Conservation (phyloP, 2,329 filamentous ascomycete genomes). For the Neonectria hederae region DNA sequence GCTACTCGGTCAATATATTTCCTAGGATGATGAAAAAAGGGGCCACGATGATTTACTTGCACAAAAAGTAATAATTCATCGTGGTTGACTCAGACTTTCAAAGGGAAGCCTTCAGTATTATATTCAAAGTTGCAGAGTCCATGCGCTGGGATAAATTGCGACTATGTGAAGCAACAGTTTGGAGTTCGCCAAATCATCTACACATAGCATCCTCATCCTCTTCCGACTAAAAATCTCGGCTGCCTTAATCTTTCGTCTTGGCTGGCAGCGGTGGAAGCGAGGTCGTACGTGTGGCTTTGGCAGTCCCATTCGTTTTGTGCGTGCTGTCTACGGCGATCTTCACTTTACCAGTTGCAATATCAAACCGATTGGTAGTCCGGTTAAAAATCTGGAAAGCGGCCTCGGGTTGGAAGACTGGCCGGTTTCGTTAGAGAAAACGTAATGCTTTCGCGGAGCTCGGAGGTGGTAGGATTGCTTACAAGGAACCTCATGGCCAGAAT, state of each 20-base stretch:
- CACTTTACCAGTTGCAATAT: constrained; percentile 19
- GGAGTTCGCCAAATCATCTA: no score
- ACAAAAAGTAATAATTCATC: no score
- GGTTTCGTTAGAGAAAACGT: background rate
- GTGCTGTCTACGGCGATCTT: constrained; percentile 4
- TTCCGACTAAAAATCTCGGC: no score
- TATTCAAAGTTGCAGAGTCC: no score
- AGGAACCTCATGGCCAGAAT: constrained; percentile 25
- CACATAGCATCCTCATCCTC: no score
- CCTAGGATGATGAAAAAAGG: no score
- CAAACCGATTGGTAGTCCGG: constrained; percentile 14
- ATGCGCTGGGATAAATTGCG: no score
- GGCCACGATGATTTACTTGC: no score
- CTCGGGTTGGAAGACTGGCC: constrained; percentile 16
- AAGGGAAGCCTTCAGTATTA: no score
- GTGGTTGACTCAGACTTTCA: no score
- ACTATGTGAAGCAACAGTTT: no score
- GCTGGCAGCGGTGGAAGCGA: constrained; percentile 9
- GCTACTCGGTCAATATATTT: no score
- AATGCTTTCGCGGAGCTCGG: background rate
- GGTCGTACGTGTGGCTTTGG: constrained; percentile 13
- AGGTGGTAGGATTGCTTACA: constrained; percentile 1
- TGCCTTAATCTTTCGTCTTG: background rate
- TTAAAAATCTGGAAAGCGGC: constrained; percentile 23
- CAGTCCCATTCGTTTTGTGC: constrained; percentile 16